A percentile compares a stretch with the other conserved stretches of the same genome.
Conservation (phyloP, 106 monocot species). For the Dioscorea zingiberensis region DNA sequence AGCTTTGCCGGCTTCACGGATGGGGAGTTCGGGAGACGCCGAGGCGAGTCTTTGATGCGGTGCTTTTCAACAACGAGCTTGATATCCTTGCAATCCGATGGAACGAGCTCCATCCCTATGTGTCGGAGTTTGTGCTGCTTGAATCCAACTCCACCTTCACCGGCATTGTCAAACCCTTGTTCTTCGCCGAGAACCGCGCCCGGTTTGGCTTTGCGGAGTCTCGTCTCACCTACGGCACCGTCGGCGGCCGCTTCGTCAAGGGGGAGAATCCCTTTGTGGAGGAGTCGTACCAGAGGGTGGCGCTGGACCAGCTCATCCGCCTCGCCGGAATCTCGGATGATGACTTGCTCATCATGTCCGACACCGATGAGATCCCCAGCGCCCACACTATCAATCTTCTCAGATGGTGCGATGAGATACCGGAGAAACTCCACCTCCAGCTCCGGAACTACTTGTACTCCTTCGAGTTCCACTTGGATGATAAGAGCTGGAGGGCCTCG, state of each 20-base stretch:
- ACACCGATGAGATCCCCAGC: constrained; percentile 91
- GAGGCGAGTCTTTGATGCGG: constrained; percentile 85
- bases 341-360: constrained; percentile 83
- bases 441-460: constrained; percentile 86
- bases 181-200: constrained; percentile 46
- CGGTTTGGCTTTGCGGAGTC: constrained; percentile 50
- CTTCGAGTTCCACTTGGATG: constrained; percentile 69
- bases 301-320: constrained; percentile 56
- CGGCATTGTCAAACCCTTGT: constrained; percentile 55
- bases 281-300: constrained; percentile 68
- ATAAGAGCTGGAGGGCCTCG: constrained; percentile 89
- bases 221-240: constrained; percentile 66
- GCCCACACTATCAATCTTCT: constrained; percentile 80
- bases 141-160: constrained; percentile 97
- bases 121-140: constrained; percentile 80
- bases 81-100: constrained; percentile 81
- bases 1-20: constrained; percentile 76
- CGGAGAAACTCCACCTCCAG: constrained; percentile 65
- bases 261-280: constrained; percentile 88
- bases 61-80: constrained; percentile 88
- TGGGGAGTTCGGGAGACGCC: constrained; percentile 79
- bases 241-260: constrained; percentile 70
- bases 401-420: constrained; percentile 85
- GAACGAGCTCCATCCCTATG: constrained; percentile 78
- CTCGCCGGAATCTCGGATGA: constrained; percentile 67